These are phyloP conservation scores for Phytophthora ramorum DNA, from an alignment of 352 stramenopile genomes.

Conservation along the genomic window DNA sequence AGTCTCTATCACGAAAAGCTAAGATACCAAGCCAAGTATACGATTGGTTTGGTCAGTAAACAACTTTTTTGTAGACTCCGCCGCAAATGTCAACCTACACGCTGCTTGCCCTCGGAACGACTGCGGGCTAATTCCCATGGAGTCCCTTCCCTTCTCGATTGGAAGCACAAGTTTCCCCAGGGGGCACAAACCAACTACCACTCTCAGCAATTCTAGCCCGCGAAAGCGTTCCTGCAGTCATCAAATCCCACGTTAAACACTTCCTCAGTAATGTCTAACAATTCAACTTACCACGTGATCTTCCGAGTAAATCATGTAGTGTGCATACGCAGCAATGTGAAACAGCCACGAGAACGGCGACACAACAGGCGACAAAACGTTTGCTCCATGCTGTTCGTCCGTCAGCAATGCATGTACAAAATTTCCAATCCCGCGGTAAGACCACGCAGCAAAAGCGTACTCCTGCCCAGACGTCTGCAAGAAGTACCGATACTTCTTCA, in stretches of 20 bases:
- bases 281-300: slow-evolving; percentile 34
- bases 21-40: neutral
- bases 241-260: neutral
- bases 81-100: slow-evolving; percentile 15
- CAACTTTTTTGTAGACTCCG: neutral
- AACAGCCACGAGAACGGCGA: slow-evolving; percentile 60
- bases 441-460: slow-evolving; percentile 70
- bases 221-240: slow-evolving; percentile 35
- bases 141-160: neutral
- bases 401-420: slow-evolving; percentile 47
- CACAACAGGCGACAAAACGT: slow-evolving; percentile 29
- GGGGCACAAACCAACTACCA: slow-evolving; percentile 22
- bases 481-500: slow-evolving; percentile 61
- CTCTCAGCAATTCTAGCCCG: slow-evolving; percentile 41
- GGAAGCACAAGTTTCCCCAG: slow-evolving; percentile 23
- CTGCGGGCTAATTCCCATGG: neutral
- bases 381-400: slow-evolving; percentile 10
- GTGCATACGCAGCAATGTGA: slow-evolving; percentile 42
- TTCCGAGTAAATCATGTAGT: slow-evolving; percentile 50
- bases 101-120: slow-evolving; percentile 29
- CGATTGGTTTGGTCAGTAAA: neutral
- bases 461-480: slow-evolving; percentile 54
- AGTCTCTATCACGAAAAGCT: slow-evolving; percentile 57
- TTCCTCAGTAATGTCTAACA: neutral
- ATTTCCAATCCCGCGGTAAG: slow-evolving; percentile 46